Conservation (phyloP, 2,329 filamentous ascomycete species). For the Colletotrichum tabaci region DNA sequence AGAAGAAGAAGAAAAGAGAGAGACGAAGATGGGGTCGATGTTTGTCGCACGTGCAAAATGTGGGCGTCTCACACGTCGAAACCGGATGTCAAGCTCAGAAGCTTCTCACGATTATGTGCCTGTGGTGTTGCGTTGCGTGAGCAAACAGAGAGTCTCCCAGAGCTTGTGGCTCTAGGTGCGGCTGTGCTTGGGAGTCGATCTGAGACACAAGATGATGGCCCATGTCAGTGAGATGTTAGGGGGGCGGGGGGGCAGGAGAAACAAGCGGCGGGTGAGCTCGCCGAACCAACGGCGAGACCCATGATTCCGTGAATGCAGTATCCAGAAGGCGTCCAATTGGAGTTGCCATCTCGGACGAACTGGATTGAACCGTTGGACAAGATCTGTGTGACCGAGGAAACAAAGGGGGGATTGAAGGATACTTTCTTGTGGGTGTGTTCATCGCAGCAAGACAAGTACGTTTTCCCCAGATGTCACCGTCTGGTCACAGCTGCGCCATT, state of each 20-base stretch:
- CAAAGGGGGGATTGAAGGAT: background rate
- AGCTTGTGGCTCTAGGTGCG: background rate
- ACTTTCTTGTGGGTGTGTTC: background rate
- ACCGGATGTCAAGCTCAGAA: background rate
- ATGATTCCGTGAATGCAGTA: too few species aligned
- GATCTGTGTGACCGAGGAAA: background rate
- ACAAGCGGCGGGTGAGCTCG: too few species aligned
- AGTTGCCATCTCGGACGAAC: background rate
- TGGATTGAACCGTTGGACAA: background rate
- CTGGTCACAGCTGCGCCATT: slow-evolving; percentile 7
- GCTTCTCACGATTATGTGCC: background rate
- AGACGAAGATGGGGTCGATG: background rate
- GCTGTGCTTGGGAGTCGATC: background rate
- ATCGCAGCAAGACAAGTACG: background rate
- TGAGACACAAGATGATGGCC: background rate
- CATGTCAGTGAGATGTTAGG: background rate
- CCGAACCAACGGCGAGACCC: background rate
- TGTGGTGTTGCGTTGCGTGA: too few species aligned
- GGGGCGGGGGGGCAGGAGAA: too few species aligned
- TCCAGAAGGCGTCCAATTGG: background rate
- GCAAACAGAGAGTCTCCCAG: background rate
- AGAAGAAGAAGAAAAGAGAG: too few species aligned
- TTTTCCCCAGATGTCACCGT: background rate
- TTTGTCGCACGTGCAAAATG: too few species aligned
- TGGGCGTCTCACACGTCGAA: background rate